These are phyloP conservation scores for Xylaria bambusicola DNA, from an alignment of 495 filamentous ascomycete genomes.

Conservation along the genomic window DNA sequence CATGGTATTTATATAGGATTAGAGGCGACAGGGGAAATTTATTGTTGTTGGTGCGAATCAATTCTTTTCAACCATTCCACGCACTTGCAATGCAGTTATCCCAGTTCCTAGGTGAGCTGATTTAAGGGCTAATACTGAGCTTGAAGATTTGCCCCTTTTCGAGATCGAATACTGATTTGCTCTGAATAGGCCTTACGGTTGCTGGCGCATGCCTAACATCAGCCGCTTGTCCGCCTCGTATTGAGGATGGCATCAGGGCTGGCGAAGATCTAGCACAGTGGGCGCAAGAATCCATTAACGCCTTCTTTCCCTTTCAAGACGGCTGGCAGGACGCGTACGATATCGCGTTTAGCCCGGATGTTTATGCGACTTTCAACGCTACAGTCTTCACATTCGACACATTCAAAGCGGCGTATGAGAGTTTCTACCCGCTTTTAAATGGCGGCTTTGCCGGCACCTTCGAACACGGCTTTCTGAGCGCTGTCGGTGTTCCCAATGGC, in stretches of 20 bases:
- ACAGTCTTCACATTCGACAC: slow-evolving; percentile 3
- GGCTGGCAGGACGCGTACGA: neutral
- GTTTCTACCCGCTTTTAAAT: neutral
- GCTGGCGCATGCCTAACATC: neutral
- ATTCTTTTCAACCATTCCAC: no score
- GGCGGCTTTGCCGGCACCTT: neutral
- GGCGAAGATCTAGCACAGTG: neutral
- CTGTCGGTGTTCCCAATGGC: neutral
- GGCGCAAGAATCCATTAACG: neutral
- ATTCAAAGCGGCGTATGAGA: neutral
- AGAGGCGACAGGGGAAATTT: no score
- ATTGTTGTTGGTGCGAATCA: no score
- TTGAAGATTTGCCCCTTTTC: no score
- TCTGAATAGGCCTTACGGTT: no score
- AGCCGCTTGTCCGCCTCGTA: neutral
- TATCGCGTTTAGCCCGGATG: neutral
- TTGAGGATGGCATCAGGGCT: neutral
- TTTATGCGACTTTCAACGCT: neutral
- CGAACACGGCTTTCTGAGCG: neutral
- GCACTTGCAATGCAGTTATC: no score
- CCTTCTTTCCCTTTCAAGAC: neutral
- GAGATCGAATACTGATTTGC: no score
- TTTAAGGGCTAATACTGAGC: no score
- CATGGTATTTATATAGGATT: no score
- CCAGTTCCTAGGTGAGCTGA: no score